Base-by-base conservation (phyloP, 495 filamentous ascomycete genomes). In the Aspergillus cavernicola region DNA sequence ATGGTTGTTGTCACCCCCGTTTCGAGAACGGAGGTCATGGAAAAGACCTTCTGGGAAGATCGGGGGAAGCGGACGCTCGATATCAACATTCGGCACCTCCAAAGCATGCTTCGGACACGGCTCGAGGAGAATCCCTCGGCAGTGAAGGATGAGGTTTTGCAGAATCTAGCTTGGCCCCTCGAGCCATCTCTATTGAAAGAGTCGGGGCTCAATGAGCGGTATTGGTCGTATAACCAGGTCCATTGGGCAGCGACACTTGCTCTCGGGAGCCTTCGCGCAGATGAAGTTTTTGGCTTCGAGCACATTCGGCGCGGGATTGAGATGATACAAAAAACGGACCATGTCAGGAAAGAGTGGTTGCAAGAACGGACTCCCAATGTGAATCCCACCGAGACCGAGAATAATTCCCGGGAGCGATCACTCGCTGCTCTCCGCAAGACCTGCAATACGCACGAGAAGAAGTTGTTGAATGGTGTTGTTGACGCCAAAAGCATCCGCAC, bases 401-500 rank as follows among this genome's bases (percentile, higher is more conserved):
- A 69, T 28, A 68, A 59, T n/a, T n/a, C n/a, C 43, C 64, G 70
- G 23, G 72, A 75, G 41, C 68, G 63, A 19, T 36, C 72, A 13
- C 43, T 74, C 1, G 62, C 54, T 26, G 69, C 71, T 10, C 57
- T 82, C 23, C 71, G 74, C 41, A 83, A 81, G 51, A 77, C 67
- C 0, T 83, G 80, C 61, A 89, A 85, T 53, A 65, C 76, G 6
- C 80, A 96, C 60, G 93, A 97, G 69, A 90, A 90, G 67, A 85
- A 84, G 55, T 75, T 98, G 2, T 68, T 96, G 16, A 82, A 80
- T 32, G 90, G 93, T 10, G 83, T 97, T 1, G 80, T 95, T 22
- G 82, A 96, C 62, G 82, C 90, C 8, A 73, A 83, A 26, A 86
- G 86, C 52, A 88, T 98, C 44, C 84, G 83, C 43, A 95, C 89